Conservation (phyloP, 2,329 filamentous ascomycete species). For the Phyllachora maydis region DNA sequence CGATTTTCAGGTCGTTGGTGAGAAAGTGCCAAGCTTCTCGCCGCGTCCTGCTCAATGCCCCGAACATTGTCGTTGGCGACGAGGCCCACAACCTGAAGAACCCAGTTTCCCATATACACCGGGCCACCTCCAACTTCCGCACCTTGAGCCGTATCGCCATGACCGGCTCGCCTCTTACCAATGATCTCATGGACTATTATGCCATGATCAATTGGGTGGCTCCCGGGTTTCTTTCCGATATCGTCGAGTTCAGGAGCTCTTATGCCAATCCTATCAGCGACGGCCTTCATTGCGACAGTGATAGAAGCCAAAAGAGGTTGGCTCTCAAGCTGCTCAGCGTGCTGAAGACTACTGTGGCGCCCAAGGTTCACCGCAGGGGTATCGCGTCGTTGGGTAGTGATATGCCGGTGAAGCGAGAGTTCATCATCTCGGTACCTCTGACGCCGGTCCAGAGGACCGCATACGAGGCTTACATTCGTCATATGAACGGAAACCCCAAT, state of each 20-base stretch:
- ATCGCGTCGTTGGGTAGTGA: slow-evolving; percentile 41
- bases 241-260: slow-evolving; percentile 44
- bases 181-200: slow-evolving; percentile 68
- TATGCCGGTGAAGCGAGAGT: slow-evolving; percentile 61
- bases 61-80: slow-evolving; percentile 63
- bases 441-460: slow-evolving; percentile 40
- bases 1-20: slow-evolving; percentile 32
- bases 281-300: slow-evolving; percentile 50
- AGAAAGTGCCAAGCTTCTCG: slow-evolving; percentile 11
- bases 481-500: slow-evolving; percentile 4
- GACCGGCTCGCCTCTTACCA: slow-evolving; percentile 72
- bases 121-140: slow-evolving; percentile 34
- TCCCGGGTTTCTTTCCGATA: slow-evolving; percentile 52
- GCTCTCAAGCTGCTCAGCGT: slow-evolving; percentile 48
- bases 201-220: slow-evolving; percentile 79
- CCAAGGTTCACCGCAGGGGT: slow-evolving; percentile 60
- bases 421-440: slow-evolving; percentile 55
- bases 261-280: slow-evolving; percentile 54
- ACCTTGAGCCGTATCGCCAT: slow-evolving; percentile 60
- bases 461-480: slow-evolving; percentile 29
- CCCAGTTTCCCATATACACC: slow-evolving; percentile 24
- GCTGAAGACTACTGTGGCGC: slow-evolving; percentile 49
- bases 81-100: slow-evolving; percentile 74
- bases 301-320: slow-evolving; percentile 25
- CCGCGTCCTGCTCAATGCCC: slow-evolving; percentile 29